Conservation (phyloP, 257 asterid genomes). For the Solanum chiquidenum region DNA sequence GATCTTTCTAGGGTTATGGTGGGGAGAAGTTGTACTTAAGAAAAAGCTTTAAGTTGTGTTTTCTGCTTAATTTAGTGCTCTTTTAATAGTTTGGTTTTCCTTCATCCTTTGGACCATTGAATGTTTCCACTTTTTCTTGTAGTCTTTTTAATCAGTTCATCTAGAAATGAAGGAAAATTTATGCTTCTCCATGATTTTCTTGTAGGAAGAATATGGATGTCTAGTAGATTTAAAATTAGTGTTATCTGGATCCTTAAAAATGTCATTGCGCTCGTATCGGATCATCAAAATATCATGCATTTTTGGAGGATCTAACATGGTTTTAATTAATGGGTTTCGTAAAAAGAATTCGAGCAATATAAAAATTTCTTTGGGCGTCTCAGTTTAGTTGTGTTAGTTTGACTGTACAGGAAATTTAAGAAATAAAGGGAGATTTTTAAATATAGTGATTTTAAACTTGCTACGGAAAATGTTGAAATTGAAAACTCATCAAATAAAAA, state of each 20-base stretch:
- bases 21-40: conserved; percentile 24
- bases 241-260: neutral
- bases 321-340: neutral
- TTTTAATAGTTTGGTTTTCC: neutral
- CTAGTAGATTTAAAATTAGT: neutral
- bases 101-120: neutral
- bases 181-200: neutral
- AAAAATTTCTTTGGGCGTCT: neutral
- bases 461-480: too few species aligned
- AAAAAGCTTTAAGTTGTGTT: conserved; percentile 11
- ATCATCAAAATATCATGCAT: neutral
- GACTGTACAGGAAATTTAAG: neutral
- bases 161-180: neutral
- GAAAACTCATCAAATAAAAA: too few species aligned
- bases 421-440: neutral
- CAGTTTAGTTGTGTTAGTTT: neutral
- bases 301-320: neutral
- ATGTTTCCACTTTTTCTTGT: conserved; percentile 3
- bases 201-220: neutral
- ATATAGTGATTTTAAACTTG: too few species aligned
- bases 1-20: conserved; percentile 6
- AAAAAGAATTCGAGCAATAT: neutral
- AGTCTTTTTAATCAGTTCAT: neutral
- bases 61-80: conserved; percentile 2
- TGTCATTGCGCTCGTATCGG: accelerated